These are phyloP conservation scores for Neurospora sp. DNA, from an alignment of 2,329 filamentous ascomycete species.

Conservation along the genomic window DNA sequence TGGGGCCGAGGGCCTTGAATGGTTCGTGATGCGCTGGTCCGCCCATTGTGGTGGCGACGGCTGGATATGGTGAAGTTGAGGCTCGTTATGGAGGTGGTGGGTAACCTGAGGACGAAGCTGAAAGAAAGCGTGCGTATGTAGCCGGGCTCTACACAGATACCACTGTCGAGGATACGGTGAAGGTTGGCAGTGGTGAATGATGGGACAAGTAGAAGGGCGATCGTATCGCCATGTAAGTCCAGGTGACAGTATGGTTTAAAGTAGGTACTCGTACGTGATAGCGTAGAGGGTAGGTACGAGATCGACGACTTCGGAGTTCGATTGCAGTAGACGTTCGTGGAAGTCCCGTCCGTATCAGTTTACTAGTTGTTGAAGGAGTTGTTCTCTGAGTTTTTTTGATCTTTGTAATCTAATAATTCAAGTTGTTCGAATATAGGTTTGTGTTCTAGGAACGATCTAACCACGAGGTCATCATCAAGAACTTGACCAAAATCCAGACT, in stretches of 20 bases:
- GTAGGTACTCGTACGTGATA: background rate
- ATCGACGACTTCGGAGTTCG: background rate
- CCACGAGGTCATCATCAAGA: background rate
- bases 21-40: conserved; percentile 14
- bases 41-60: conserved; percentile 1
- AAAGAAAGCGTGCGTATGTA: background rate
- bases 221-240: background rate
- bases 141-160: background rate
- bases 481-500: background rate
- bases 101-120: background rate
- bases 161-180: background rate
- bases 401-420: background rate
- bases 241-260: background rate
- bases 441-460: background rate
- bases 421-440: background rate
- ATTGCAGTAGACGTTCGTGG: background rate
- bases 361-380: background rate
- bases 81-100: background rate
- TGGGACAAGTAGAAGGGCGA: background rate
- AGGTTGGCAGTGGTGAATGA: background rate
- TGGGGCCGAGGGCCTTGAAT: conserved; percentile 16
- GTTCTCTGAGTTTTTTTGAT: background rate
- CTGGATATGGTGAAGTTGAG: background rate
- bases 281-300: background rate
- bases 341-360: background rate